Evolutionary conservation across 2,329 filamentous ascomycete genomes (phyloP).

Genomic region (Ophiostoma ips): DNA sequence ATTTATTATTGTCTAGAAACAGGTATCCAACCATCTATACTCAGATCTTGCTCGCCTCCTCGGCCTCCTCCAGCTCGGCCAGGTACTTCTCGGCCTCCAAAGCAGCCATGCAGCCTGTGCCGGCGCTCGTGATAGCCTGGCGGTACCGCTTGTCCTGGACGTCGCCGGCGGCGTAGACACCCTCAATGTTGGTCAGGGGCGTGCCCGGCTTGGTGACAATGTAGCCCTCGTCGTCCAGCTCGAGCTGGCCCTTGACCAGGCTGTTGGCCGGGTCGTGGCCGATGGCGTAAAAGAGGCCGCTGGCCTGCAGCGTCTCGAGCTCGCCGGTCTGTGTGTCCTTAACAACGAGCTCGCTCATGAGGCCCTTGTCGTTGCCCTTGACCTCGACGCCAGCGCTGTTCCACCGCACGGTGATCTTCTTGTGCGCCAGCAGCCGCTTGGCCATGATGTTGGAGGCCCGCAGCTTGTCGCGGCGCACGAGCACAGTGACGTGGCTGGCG

Average conservation of each 20-base stretch:
- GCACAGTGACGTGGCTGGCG: slow-evolving; percentile 82
- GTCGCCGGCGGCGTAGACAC: slow-evolving; percentile 92
- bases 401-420: slow-evolving; percentile 84
- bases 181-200: slow-evolving; percentile 72
- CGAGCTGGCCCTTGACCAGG: slow-evolving; percentile 77
- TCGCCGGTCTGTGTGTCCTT: slow-evolving; percentile 64
- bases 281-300: slow-evolving; percentile 92
- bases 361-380: slow-evolving; percentile 66
- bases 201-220: slow-evolving; percentile 80
- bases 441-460: slow-evolving; percentile 89
- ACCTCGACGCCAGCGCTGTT: slow-evolving; percentile 73
- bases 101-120: slow-evolving; percentile 87
- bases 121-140: slow-evolving; percentile 94
- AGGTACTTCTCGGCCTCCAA: slow-evolving; percentile 93
- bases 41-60: slow-evolving; percentile 21
- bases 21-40: slow-evolving; percentile 1
- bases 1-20: background rate
- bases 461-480: slow-evolving; percentile 77
- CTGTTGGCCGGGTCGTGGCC: slow-evolving; percentile 87
- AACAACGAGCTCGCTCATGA: slow-evolving; percentile 81
- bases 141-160: slow-evolving; percentile 98
- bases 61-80: slow-evolving; percentile 58
- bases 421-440: slow-evolving; percentile 63
- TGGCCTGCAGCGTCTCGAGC: slow-evolving; percentile 75
- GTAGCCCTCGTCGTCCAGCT: slow-evolving; percentile 83